Evolutionary conservation across 192 early-diverging fungal genomes (phyloP).

Genomic region (Entophlyctis luteolus): DNA sequence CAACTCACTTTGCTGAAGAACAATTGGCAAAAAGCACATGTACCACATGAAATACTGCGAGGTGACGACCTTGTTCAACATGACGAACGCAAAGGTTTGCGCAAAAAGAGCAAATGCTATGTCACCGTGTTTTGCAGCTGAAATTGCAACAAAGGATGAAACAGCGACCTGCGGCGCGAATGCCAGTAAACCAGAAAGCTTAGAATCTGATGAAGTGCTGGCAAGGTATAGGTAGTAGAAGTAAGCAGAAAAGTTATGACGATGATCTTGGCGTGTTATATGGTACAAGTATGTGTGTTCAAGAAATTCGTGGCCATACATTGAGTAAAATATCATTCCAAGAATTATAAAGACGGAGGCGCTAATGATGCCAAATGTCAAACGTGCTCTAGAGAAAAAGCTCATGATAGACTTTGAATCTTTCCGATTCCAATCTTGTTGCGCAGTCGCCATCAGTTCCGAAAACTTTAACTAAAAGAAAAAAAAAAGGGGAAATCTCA

Average conservation of each 20-base stretch:
- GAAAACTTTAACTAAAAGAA: not conserved
- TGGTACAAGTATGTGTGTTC: slow-evolving; percentile 93
- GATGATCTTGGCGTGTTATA: slow-evolving; percentile 90
- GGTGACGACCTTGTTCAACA: slow-evolving; percentile 95
- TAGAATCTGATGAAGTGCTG: slow-evolving; percentile 29
- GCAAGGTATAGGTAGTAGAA: slow-evolving; percentile 90
- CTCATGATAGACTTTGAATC: no score
- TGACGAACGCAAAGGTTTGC: slow-evolving; percentile 96
- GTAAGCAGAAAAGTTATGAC: slow-evolving; percentile 98
- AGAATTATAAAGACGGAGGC: slow-evolving; percentile 38
- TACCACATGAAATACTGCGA: slow-evolving; percentile 99
- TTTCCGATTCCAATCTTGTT: no score
- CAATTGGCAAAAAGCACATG: slow-evolving; percentile 81
- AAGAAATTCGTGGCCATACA: slow-evolving; percentile 80
- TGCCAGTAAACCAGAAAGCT: slow-evolving; percentile 50
- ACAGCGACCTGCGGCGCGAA: slow-evolving; percentile 81
- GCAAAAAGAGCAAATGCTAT: slow-evolving; percentile 83
- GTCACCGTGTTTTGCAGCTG: slow-evolving; percentile 65
- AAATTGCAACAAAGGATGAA: slow-evolving; percentile 56
- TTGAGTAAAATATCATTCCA: slow-evolving; percentile 29
- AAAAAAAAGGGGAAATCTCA: not conserved
- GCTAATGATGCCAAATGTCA: slow-evolving; percentile 42
- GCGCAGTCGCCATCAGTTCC: no score
- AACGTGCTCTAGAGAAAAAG: slow-evolving; percentile 27
- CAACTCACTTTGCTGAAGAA: slow-evolving; percentile 64